Conservation (phyloP, 805 yeast genomes). For the Saccharomyces jurei region DNA sequence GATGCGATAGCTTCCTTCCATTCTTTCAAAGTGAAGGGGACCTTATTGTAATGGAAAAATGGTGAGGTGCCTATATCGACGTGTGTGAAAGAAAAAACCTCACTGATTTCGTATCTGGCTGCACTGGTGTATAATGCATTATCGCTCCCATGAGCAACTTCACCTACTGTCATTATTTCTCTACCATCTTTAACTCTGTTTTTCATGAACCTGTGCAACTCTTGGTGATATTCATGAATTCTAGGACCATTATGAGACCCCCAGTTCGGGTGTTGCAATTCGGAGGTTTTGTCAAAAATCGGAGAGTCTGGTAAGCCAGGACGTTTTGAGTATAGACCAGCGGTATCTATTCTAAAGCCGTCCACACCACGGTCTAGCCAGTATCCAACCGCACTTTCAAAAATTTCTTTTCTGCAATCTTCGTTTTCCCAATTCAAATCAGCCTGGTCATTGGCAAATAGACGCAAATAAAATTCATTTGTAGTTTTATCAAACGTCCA, state of each 20-base stretch:
- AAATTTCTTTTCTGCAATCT: slow-evolving; percentile 29
- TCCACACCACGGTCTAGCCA: slow-evolving; percentile 52
- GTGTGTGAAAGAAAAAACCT: slow-evolving; percentile 1
- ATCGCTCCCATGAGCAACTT: not conserved
- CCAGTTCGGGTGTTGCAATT: slow-evolving; percentile 34
- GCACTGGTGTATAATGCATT: slow-evolving; percentile 1
- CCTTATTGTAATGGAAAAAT: not conserved
- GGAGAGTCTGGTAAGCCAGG: slow-evolving; percentile 43
- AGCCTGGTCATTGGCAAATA: slow-evolving; percentile 51
- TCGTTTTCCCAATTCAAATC: slow-evolving; percentile 52
- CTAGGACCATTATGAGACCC: slow-evolving; percentile 42
- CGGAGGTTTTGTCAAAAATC: slow-evolving; percentile 33
- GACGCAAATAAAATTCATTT: slow-evolving; percentile 46
- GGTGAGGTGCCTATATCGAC: not conserved
- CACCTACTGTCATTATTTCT: slow-evolving; percentile 1
- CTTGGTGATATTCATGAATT: slow-evolving; percentile 51
- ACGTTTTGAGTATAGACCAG: slow-evolving; percentile 44
- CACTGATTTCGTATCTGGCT: slow-evolving; percentile 1
- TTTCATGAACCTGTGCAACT: slow-evolving; percentile 38
- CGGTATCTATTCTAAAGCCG: slow-evolving; percentile 29
- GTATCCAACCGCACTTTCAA: slow-evolving; percentile 40
- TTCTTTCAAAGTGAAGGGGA: slow-evolving; percentile 27
- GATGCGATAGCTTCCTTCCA: slow-evolving; percentile 35
- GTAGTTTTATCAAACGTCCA: slow-evolving; percentile 20
- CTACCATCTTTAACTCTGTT: slow-evolving; percentile 22